A percentile compares a stretch with the other conserved stretches of the same genome.
Evolutionary conservation across 1,284 basidiomycete genomes (phyloP).

Genomic region (Exsudoporus floridanus): DNA sequence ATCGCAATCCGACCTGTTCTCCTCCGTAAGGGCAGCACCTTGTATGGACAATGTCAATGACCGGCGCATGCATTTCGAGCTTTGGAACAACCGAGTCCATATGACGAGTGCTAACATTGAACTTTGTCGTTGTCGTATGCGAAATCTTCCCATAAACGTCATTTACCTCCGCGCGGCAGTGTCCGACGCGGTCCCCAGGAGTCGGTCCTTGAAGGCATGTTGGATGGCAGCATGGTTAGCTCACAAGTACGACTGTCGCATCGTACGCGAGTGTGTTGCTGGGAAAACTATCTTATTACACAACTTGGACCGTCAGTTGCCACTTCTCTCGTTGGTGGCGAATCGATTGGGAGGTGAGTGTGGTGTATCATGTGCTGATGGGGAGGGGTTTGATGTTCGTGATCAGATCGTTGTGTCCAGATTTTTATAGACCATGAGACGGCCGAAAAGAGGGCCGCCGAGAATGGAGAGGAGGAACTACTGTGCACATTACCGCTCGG

Average conservation of each 20-base stretch:
- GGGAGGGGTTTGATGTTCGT: constrained; percentile 67
- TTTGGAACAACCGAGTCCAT: constrained; percentile 88
- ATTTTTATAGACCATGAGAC: constrained; percentile 80
- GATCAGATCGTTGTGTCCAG: constrained; percentile 82
- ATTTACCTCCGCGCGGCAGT: constrained; percentile 41
- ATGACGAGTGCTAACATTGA: constrained; percentile 49
- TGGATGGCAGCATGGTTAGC: constrained; percentile 92
- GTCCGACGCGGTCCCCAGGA: constrained; percentile 93
- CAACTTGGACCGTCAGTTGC: constrained; percentile 97
- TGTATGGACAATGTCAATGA: constrained; percentile 97
- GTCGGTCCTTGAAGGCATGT: constrained; percentile 93
- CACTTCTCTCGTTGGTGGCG: constrained; percentile 89
- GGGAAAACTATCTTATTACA: constrained; percentile 87
- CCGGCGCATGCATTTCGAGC: constrained; percentile 92
- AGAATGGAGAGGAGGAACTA: constrained; percentile 68
- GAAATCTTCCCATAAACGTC: constrained; percentile 11
- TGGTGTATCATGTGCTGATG: not conserved
- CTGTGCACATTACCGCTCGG: constrained; percentile 84
- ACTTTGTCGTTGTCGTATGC: too few species aligned
- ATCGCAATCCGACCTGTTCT: constrained; percentile 90
- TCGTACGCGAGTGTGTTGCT: constrained; percentile 86
- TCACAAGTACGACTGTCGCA: constrained; percentile 97
- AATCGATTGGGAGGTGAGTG: constrained; percentile 82
- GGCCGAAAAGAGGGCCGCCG: constrained; percentile 63
- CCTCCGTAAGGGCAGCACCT: constrained; percentile 84